A percentile compares a stretch with the other conserved stretches of the same genome.
Evolutionary conservation across 345 rosid species (phyloP).

Genomic region (Fremontodendron californicum): DNA sequence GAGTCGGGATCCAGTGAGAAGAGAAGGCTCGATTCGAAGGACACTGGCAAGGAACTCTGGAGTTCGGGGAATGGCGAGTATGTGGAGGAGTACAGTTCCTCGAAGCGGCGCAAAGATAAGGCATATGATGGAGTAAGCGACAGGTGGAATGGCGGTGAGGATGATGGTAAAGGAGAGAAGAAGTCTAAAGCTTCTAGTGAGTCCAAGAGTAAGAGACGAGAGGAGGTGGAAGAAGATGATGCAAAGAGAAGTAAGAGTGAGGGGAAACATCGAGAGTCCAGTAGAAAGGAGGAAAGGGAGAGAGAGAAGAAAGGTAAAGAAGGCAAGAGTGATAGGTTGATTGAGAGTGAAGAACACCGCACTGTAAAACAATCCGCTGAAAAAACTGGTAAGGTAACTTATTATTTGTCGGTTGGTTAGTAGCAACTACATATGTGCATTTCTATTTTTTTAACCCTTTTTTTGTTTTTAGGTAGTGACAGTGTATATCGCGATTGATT

Average conservation of each 20-base stretch:
- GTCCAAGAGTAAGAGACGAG: constrained; percentile 60
- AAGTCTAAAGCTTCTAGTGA: constrained; percentile 56
- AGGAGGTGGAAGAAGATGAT: constrained; percentile 44
- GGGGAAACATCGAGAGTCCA: constrained; percentile 62
- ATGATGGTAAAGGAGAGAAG: constrained; percentile 50
- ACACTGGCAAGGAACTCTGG: constrained; percentile 35
- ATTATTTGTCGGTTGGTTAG: constrained; percentile 8
- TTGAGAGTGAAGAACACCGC: constrained; percentile 43
- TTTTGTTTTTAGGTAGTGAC: background rate
- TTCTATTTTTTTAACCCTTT: background rate
- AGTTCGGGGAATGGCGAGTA: constrained; percentile 61
- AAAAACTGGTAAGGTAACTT: constrained; percentile 61
- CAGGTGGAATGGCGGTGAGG: constrained; percentile 78
- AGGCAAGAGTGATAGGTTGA: constrained; percentile 46
- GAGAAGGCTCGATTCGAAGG: constrained; percentile 56
- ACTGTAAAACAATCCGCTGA: constrained; percentile 40
- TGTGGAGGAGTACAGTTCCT: constrained; percentile 55
- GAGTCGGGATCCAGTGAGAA: constrained; percentile 60
- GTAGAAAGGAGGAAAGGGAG: constrained; percentile 59
- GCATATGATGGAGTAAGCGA: constrained; percentile 49
- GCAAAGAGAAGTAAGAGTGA: constrained; percentile 50
- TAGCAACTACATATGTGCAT: background rate
- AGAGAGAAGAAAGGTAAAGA: constrained; percentile 53
- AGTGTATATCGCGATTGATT: background rate
- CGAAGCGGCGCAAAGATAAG: constrained; percentile 64